Evolutionary conservation across 2,329 filamentous ascomycete genomes (phyloP).

Genomic region (Dothistroma pini): DNA sequence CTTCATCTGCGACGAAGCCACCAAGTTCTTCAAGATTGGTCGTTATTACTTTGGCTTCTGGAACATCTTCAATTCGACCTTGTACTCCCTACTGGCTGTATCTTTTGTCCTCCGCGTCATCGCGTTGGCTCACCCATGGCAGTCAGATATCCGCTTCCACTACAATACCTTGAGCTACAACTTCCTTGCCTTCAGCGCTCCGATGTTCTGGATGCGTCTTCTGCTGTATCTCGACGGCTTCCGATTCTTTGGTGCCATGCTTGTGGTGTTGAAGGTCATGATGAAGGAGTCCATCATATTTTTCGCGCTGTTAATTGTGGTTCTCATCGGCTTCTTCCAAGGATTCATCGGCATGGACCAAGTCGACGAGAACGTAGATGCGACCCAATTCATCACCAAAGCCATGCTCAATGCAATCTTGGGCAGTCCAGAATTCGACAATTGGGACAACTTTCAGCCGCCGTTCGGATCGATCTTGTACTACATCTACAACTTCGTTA

Average conservation of each 20-base stretch:
- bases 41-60: conserved; percentile 80
- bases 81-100: conserved; percentile 74
- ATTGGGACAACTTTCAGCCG: conserved; percentile 85
- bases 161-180: conserved; percentile 88
- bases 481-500: conserved; percentile 95
- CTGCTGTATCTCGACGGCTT: conserved; percentile 89
- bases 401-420: conserved; percentile 88
- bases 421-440: conserved; percentile 83
- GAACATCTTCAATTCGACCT: conserved; percentile 82
- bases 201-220: conserved; percentile 95
- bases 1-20: conserved; percentile 81
- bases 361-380: conserved; percentile 60
- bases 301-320: conserved; percentile 81
- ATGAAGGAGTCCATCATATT: conserved; percentile 78
- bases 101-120: conserved; percentile 78
- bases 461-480: conserved; percentile 95
- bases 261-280: conserved; percentile 82
- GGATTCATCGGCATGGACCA: conserved; percentile 90
- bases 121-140: conserved; percentile 61
- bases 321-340: conserved; percentile 84
- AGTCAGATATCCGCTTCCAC: conserved; percentile 48
- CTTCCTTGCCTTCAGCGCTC: conserved; percentile 86
- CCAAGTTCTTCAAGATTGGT: conserved; percentile 93
- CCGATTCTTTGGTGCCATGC: conserved; percentile 96
- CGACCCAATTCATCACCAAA: conserved; percentile 70